Evolutionary conservation across 1,284 basidiomycete genomes (phyloP).

Genomic region (Cutaneotrichosporon spelunceum): DNA sequence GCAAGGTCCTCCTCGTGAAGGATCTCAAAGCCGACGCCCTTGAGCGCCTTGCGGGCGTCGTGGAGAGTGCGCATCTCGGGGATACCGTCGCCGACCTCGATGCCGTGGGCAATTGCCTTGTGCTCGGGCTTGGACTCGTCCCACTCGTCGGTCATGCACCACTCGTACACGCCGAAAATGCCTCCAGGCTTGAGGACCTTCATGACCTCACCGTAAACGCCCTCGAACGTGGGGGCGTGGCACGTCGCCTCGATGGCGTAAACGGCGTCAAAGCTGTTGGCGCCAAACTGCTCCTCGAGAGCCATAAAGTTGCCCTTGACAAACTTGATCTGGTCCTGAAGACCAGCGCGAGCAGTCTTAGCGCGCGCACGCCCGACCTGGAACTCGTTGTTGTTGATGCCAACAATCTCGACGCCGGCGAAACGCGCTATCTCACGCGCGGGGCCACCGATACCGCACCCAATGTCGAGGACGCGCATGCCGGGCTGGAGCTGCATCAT

Average conservation of each 20-base stretch:
- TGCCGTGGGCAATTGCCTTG: conserved; percentile 84
- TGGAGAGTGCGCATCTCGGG: conserved; percentile 88
- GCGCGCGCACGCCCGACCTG: conserved; percentile 80
- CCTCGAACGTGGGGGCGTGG: conserved; percentile 93
- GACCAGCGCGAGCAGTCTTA: conserved; percentile 76
- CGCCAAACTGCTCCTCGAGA: conserved; percentile 84
- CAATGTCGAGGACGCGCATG: conserved; percentile 96
- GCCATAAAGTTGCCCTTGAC: conserved; percentile 97
- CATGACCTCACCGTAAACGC: conserved; percentile 89
- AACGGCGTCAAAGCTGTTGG: conserved; percentile 93
- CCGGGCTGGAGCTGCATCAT: conserved; percentile 78
- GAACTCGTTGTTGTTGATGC: conserved; percentile 96
- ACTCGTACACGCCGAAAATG: conserved; percentile 94
- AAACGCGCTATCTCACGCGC: conserved; percentile 93
- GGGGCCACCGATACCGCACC: conserved; percentile 96
- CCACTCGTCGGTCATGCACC: conserved; percentile 97
- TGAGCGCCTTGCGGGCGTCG: conserved; percentile 72
- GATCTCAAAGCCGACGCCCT: conserved; percentile 82
- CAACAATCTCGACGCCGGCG: conserved; percentile 79
- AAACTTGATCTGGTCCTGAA: conserved; percentile 74
- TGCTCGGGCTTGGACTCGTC: conserved; percentile 81
- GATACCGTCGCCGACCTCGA: conserved; percentile 93
- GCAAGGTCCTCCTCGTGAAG: conserved; percentile 93
- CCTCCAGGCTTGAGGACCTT: conserved; percentile 97
- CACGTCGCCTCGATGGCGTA: conserved; percentile 98